phyloP scores from a whole-genome alignment of 2,329 filamentous ascomycete genomes.

The Fusarium subtropicale region DNA sequence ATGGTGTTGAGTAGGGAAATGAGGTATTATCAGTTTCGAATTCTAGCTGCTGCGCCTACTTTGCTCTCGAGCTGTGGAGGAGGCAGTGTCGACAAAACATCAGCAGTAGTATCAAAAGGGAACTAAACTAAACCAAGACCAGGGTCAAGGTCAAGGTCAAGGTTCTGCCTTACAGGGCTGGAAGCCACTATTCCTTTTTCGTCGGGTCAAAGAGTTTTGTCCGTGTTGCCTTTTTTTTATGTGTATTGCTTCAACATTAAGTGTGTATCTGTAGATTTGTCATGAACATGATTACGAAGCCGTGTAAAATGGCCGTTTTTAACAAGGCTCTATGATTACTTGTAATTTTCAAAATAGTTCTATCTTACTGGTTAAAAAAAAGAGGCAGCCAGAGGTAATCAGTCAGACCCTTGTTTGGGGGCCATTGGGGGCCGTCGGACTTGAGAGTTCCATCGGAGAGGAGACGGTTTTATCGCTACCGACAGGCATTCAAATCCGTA shows the following conservation, averaged over 20 bases:
- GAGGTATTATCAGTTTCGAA: constrained; percentile 16
- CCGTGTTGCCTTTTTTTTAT: neutral
- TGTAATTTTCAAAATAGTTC: neutral
- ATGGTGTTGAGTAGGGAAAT: constrained; percentile 5
- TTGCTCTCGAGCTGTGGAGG: constrained; percentile 5
- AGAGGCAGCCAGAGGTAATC: constrained; percentile 37
- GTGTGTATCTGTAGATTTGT: neutral
- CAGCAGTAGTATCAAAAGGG: neutral
- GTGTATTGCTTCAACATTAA: constrained; percentile 20
- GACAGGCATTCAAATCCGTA: neutral
- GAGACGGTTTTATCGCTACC: neutral
- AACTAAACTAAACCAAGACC: neutral
- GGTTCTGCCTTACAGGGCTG: constrained; percentile 42
- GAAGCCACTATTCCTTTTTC: constrained; percentile 18
- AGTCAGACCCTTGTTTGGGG: constrained; percentile 23
- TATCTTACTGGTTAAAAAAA: neutral
- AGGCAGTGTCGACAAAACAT: constrained; percentile 24
- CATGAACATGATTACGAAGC: neutral
- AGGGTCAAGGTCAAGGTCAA: neutral
- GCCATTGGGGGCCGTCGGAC: constrained; percentile 36
- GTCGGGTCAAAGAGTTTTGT: neutral
- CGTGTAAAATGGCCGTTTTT: neutral
- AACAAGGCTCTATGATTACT: neutral
- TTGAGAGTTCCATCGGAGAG: neutral
- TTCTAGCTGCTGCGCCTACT: constrained; percentile 25